These are phyloP conservation scores for Skeletonema costatum DNA, from an alignment of 108 stramenopile species.

Conservation along the genomic window DNA sequence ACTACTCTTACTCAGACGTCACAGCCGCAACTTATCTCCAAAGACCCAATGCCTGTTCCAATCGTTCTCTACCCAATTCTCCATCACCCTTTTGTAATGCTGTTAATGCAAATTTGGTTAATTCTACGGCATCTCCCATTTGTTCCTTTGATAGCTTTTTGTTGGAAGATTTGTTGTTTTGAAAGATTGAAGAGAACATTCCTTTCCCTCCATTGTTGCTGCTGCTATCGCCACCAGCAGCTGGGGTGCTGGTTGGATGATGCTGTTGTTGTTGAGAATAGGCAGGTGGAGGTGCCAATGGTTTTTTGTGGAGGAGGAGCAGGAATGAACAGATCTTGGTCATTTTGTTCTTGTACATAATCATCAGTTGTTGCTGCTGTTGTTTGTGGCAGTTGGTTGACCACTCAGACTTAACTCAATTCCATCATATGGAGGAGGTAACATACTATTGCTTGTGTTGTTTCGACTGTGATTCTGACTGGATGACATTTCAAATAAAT, in stretches of 20 bases:
- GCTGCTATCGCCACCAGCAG: slow-evolving; percentile 7
- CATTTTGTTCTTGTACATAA: slow-evolving; percentile 39
- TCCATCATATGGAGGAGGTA: slow-evolving; percentile 23
- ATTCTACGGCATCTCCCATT: slow-evolving; percentile 78
- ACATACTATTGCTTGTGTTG: slow-evolving; percentile 5
- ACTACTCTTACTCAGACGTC: background rate
- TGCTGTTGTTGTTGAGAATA: slow-evolving; percentile 40
- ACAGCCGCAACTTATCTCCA: slow-evolving; percentile 9
- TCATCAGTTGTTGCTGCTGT: background rate
- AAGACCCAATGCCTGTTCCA: slow-evolving; percentile 69
- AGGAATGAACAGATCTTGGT: slow-evolving; percentile 48
- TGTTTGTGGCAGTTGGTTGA: slow-evolving; percentile 8
- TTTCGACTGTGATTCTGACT: background rate
- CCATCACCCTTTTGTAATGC: slow-evolving; percentile 78
- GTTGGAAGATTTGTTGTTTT: background rate
- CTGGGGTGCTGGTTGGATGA: slow-evolving; percentile 10
- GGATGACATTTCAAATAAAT: slow-evolving; percentile 3
- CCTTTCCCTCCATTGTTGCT: slow-evolving; percentile 3
- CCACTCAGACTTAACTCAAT: slow-evolving; percentile 44
- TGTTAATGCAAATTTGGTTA: slow-evolving; percentile 82
- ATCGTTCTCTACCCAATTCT: slow-evolving; percentile 76
- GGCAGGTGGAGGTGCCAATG: slow-evolving; percentile 30
- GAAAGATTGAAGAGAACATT: slow-evolving; percentile 25
- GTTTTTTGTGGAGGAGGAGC: slow-evolving; percentile 25
- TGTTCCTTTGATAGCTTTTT: slow-evolving; percentile 61